A percentile compares a stretch with the other conserved stretches of the same genome.
phyloP scores from a whole-genome alignment of 2,329 filamentous ascomycete species.

The Aspergillus hortae region DNA sequence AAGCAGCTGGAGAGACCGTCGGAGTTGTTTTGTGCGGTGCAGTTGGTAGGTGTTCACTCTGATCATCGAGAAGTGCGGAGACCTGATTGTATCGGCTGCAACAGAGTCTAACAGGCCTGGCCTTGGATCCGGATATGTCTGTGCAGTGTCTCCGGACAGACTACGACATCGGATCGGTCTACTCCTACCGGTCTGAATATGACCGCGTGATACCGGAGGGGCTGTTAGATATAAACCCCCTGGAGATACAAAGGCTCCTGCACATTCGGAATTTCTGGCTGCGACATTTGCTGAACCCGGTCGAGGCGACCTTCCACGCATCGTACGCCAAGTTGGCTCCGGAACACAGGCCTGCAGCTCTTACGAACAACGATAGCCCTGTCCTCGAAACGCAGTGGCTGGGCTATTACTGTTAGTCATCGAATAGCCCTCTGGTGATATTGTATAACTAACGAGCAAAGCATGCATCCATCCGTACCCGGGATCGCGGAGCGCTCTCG shows the following conservation, averaged over 20 bases:
- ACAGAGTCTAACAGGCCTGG: constrained; percentile 31
- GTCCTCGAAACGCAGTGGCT: constrained; percentile 24
- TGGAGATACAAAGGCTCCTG: constrained; percentile 31
- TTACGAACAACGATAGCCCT: constrained; percentile 2
- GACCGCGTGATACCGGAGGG: not conserved
- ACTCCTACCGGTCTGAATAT: constrained; percentile 12
- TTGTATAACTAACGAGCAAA: constrained; percentile 7
- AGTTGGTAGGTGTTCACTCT: constrained; percentile 22
- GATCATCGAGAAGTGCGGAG: not conserved
- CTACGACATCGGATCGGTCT: constrained; percentile 31
- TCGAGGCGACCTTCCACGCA: constrained; percentile 24
- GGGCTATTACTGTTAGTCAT: constrained; percentile 32
- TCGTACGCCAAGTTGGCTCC: constrained; percentile 19
- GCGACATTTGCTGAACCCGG: constrained; percentile 31
- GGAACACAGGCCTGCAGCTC: constrained; percentile 17
- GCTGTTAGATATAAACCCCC: constrained; percentile 10
- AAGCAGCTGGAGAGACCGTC: constrained; percentile 11
- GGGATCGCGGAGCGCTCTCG: constrained; percentile 16
- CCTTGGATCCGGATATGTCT: constrained; percentile 25
- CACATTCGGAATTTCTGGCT: constrained; percentile 44
- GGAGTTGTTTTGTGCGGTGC: constrained; percentile 25
- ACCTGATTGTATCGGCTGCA: not conserved
- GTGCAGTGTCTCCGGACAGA: constrained; percentile 25
- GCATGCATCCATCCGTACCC: constrained; percentile 38
- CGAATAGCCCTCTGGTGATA: not conserved